Conservation (phyloP, 352 stramenopile species). For the Globisporangium recalcitrans region DNA sequence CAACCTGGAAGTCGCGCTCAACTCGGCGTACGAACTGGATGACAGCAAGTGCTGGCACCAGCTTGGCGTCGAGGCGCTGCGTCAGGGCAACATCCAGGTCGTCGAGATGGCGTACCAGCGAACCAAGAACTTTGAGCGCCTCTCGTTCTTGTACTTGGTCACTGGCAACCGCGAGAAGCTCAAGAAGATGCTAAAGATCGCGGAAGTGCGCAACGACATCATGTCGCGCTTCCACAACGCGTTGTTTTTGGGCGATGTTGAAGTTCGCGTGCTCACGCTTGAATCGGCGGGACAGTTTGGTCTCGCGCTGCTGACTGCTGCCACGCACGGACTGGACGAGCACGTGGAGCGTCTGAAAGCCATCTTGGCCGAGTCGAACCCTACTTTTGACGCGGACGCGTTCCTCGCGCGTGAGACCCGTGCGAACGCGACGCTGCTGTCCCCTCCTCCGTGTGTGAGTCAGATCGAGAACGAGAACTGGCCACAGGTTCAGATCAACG, state of each 20-base stretch:
- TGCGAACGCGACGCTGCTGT: conserved; percentile 78
- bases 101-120: conserved; percentile 99
- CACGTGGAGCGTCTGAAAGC: conserved; percentile 92
- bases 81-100: conserved; percentile 98
- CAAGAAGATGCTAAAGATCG: conserved; percentile 99
- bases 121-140: conserved; percentile 99
- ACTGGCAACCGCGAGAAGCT: conserved; percentile 99
- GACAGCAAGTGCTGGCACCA: conserved; percentile 97
- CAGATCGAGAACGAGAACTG: conserved; percentile 94
- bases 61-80: conserved; percentile 95
- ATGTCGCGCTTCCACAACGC: conserved; percentile 99
- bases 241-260: conserved; percentile 95
- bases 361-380: conserved; percentile 89
- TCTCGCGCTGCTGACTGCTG: conserved; percentile 95
- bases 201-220: conserved; percentile 96
- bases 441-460: conserved; percentile 92
- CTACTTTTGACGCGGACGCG: conserved; percentile 56
- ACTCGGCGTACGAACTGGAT: conserved; percentile 94
- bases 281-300: conserved; percentile 94
- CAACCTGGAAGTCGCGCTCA: conserved; percentile 98
- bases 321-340: conserved; percentile 93
- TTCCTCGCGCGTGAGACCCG: conserved; percentile 68
- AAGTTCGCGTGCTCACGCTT: conserved; percentile 93
- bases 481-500: conserved; percentile 95
- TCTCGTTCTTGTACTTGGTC: conserved; percentile 99